phyloP scores from a whole-genome alignment of 1,284 basidiomycete genomes.

The Rhodotorula sp. region DNA sequence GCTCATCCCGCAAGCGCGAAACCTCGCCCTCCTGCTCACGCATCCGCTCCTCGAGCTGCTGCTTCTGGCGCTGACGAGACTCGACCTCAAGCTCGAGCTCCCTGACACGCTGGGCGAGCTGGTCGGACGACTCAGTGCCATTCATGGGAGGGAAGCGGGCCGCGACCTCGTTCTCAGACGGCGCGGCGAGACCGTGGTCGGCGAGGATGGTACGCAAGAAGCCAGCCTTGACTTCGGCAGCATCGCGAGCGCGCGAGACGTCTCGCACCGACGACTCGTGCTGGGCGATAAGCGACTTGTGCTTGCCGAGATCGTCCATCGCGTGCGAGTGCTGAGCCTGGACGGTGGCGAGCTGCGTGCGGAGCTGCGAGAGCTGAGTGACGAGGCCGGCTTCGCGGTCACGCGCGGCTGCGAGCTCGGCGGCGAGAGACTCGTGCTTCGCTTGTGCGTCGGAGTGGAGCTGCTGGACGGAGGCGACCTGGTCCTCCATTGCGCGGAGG shows the following conservation, averaged over 20 bases:
- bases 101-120: slow-evolving; percentile 69
- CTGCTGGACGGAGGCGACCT: slow-evolving; percentile 67
- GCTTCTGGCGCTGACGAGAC: slow-evolving; percentile 27
- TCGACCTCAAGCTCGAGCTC: slow-evolving; percentile 69
- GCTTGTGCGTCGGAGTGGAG: slow-evolving; percentile 69
- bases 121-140: slow-evolving; percentile 60
- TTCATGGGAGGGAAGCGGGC: slow-evolving; percentile 22
- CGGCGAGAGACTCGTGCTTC: slow-evolving; percentile 42
- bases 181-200: slow-evolving; percentile 78
- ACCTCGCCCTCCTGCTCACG: slow-evolving; percentile 29
- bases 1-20: slow-evolving; percentile 28
- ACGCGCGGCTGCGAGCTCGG: slow-evolving; percentile 68
- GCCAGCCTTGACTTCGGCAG: slow-evolving; percentile 70
- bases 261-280: slow-evolving; percentile 70
- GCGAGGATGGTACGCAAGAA: slow-evolving; percentile 83
- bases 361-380: slow-evolving; percentile 65
- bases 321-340: slow-evolving; percentile 72
- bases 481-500: slow-evolving; percentile 72
- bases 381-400: slow-evolving; percentile 65
- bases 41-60: slow-evolving; percentile 17
- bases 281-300: slow-evolving; percentile 54
- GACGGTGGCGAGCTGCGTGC: slow-evolving; percentile 74
- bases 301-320: slow-evolving; percentile 67
- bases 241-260: slow-evolving; percentile 66
- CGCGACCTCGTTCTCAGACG: slow-evolving; percentile 67